These are phyloP conservation scores for Microdochium trichocladiopsis DNA, from an alignment of 2,329 filamentous ascomycete species.

Conservation along the genomic window DNA sequence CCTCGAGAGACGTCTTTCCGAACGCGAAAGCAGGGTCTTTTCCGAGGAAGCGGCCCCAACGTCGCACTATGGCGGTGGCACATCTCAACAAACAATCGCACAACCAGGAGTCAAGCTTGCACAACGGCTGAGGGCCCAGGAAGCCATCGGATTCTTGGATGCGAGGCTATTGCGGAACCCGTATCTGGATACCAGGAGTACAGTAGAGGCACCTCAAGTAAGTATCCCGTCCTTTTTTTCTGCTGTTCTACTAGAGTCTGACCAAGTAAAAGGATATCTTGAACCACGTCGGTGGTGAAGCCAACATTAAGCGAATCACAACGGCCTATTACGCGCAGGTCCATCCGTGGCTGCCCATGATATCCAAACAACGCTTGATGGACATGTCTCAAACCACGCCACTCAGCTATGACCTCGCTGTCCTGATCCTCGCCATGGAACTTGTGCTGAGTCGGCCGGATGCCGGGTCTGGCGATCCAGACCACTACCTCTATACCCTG, in stretches of 20 bases:
- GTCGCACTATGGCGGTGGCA: not conserved
- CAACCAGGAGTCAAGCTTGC: not conserved
- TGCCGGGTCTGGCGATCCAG: conserved; percentile 23
- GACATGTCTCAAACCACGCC: conserved; percentile 32
- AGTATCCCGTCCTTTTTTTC: no score
- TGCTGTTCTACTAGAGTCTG: not conserved
- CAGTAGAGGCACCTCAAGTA: not conserved
- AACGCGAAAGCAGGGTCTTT: not conserved
- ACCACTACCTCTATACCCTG: conserved; percentile 31
- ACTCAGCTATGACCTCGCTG: conserved; percentile 34
- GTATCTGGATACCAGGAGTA: not conserved
- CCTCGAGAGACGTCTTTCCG: not conserved
- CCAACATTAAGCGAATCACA: conserved; percentile 27
- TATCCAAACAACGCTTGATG: conserved; percentile 37
- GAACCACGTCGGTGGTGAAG: conserved; percentile 27
- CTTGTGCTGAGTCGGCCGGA: conserved; percentile 28
- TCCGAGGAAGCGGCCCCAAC: not conserved
- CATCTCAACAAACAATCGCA: not conserved
- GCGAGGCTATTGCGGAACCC: not conserved
- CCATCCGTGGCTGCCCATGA: conserved; percentile 39
- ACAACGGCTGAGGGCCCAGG: not conserved
- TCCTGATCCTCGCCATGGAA: conserved; percentile 42
- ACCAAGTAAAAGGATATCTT: conserved; percentile 24
- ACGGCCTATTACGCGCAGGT: conserved; percentile 34
- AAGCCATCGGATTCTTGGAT: not conserved